Percentiles rank a stretch among this genome's conserved stretches.
phyloP scores from a whole-genome alignment of 2,329 filamentous ascomycete species.

The Chaetomiaceae sp. region DNA sequence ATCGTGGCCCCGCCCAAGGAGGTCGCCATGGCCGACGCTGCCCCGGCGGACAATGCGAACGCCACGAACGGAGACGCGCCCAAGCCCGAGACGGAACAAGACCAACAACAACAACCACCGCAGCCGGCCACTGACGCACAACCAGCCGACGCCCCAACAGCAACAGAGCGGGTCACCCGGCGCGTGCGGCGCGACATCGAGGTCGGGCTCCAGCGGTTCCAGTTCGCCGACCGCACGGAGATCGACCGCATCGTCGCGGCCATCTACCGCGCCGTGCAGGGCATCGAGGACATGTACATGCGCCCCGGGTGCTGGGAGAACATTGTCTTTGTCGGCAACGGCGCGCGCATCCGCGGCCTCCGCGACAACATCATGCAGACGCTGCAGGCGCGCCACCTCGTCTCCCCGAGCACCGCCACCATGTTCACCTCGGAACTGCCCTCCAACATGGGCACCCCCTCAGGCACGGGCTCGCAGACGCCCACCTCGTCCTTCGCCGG shows the following conservation, averaged over 20 bases:
- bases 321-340: constrained; percentile 87
- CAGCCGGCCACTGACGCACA: background rate
- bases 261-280: constrained; percentile 77
- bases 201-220: constrained; percentile 71
- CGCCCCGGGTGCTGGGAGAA: constrained; percentile 87
- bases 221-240: constrained; percentile 62
- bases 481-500: constrained; percentile 62
- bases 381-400: constrained; percentile 74
- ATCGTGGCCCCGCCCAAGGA: constrained; percentile 32
- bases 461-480: constrained; percentile 86
- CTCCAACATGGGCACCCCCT: constrained; percentile 85
- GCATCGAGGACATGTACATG: constrained; percentile 78
- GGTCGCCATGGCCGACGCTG: constrained; percentile 22
- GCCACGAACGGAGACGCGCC: constrained; percentile 12
- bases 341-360: constrained; percentile 68
- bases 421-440: constrained; percentile 97
- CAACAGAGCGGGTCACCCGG: constrained; percentile 47
- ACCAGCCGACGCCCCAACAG: constrained; percentile 6
- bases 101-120: constrained; percentile 2
- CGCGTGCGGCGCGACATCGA: constrained; percentile 64
- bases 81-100: constrained; percentile 20
- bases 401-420: constrained; percentile 87
- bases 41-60: background rate
- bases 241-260: constrained; percentile 79
- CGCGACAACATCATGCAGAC: constrained; percentile 82